Evolutionary conservation across 1,284 basidiomycete species (phyloP).

Genomic region (Cutaneotrichosporon sp.): DNA sequence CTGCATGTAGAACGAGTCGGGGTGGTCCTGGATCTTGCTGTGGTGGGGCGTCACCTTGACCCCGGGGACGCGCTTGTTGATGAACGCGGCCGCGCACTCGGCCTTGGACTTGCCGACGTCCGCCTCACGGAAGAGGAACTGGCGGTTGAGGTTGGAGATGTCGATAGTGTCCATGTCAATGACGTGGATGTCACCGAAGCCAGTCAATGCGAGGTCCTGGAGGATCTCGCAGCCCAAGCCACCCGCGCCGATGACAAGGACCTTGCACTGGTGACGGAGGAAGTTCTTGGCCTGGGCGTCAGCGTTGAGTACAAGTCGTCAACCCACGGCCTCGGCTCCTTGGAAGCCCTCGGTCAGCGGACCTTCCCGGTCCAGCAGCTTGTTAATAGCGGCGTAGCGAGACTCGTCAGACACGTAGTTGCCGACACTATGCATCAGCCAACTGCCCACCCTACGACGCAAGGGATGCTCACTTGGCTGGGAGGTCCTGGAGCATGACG

Average conservation of each 20-base stretch:
- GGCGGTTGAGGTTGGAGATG: conserved; percentile 96
- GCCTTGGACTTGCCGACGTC: conserved; percentile 97
- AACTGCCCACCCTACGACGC: not conserved
- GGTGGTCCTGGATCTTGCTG: conserved; percentile 98
- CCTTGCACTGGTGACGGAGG: conserved; percentile 79
- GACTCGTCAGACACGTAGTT: conserved; percentile 31
- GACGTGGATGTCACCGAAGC: conserved; percentile 97
- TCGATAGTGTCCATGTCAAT: conserved; percentile 99
- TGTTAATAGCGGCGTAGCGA: conserved; percentile 43
- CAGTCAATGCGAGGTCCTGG: conserved; percentile 84
- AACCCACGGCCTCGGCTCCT: conserved; percentile 34
- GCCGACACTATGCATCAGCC: conserved; percentile 21
- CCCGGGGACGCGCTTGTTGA: conserved; percentile 92
- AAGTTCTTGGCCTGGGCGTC: conserved; percentile 76
- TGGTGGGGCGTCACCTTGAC: conserved; percentile 94
- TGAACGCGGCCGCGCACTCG: conserved; percentile 87
- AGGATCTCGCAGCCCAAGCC: conserved; percentile 94
- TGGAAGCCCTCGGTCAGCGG: conserved; percentile 47
- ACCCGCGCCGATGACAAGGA: conserved; percentile 95
- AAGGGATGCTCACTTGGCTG: conserved; percentile 20
- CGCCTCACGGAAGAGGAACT: conserved; percentile 83
- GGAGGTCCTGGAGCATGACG: conserved; percentile 53
- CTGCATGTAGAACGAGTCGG: conserved; percentile 91
- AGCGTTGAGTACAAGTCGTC: not conserved
- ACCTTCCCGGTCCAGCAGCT: conserved; percentile 46